These are phyloP conservation scores for Cytospora schulzeri DNA, from an alignment of 2,329 filamentous ascomycete species.

Conservation along the genomic window DNA sequence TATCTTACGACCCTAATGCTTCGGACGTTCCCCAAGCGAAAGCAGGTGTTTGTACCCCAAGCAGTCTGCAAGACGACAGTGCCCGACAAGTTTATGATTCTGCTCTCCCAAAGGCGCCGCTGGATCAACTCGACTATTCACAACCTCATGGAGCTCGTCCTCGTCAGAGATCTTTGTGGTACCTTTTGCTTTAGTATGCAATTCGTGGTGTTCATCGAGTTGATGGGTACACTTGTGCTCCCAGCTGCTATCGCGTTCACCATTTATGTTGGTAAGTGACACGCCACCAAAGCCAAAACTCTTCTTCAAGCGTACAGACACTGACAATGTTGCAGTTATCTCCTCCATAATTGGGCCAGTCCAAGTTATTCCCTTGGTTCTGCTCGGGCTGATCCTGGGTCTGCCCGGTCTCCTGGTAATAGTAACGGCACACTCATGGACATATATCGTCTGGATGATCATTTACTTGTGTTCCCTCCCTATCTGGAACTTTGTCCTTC, in stretches of 20 bases:
- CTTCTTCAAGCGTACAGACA: constrained; percentile 15
- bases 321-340: constrained; percentile 61
- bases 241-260: constrained; percentile 97
- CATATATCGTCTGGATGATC: constrained; percentile 94
- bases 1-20: constrained; percentile 97
- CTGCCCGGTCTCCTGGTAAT: constrained; percentile 90
- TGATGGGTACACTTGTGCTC: constrained; percentile 90
- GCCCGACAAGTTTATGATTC: constrained; percentile 86
- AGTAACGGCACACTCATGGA: constrained; percentile 87
- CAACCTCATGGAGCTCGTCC: constrained; percentile 95
- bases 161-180: constrained; percentile 93
- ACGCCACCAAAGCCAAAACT: neutral
- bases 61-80: constrained; percentile 99
- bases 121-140: constrained; percentile 99
- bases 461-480: constrained; percentile 93
- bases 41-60: constrained; percentile 97
- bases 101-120: constrained; percentile 90
- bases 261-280: constrained; percentile 82
- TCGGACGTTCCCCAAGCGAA: constrained; percentile 97
- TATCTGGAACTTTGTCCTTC: constrained; percentile 96
- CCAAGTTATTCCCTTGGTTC: constrained; percentile 86
- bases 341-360: constrained; percentile 80
- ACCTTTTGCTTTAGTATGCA: constrained; percentile 99
- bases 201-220: constrained; percentile 94
- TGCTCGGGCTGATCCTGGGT: constrained; percentile 88